phyloP scores from a whole-genome alignment of 306 rosid species.

The Castanopsis chinensis region DNA sequence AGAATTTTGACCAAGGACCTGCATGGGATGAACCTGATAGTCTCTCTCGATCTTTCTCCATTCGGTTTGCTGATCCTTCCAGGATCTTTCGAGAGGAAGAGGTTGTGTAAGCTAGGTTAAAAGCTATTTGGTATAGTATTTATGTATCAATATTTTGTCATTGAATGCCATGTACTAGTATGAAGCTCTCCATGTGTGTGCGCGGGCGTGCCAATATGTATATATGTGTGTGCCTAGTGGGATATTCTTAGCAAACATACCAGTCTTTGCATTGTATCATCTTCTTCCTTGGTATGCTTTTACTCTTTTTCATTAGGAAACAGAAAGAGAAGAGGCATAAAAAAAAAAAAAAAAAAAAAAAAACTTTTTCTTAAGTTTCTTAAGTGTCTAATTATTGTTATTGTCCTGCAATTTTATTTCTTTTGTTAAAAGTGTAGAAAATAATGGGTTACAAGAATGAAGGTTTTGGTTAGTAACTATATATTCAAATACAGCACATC shows the following conservation, averaged over 20 bases:
- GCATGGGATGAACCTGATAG: slow-evolving; percentile 37
- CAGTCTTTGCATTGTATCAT: not conserved
- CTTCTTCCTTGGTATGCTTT: not conserved
- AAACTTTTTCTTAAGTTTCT: no score
- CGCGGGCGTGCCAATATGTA: no score
- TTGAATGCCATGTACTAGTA: not conserved
- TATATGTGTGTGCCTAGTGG: no score
- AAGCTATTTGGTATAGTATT: not conserved
- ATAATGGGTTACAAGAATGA: not conserved
- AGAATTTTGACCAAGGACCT: slow-evolving; percentile 53
- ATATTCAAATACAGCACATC: not conserved
- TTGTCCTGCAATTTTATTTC: not conserved
- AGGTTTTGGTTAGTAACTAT: not conserved
- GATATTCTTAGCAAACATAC: not conserved
- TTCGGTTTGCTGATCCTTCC: slow-evolving; percentile 54
- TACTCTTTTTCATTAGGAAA: not conserved
- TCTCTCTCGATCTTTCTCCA: slow-evolving; percentile 53
- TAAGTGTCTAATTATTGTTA: no score
- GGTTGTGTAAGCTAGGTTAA: slow-evolving; percentile 6
- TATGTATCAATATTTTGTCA: not conserved
- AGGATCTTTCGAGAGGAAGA: slow-evolving; percentile 22
- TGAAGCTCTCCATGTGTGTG: not conserved
- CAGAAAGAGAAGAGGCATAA: no score
- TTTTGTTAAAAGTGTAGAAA: not conserved
- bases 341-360: no score